Evolutionary conservation across 768 basidiomycete genomes (phyloP).

Genomic region (Floccularia luteovirens): DNA sequence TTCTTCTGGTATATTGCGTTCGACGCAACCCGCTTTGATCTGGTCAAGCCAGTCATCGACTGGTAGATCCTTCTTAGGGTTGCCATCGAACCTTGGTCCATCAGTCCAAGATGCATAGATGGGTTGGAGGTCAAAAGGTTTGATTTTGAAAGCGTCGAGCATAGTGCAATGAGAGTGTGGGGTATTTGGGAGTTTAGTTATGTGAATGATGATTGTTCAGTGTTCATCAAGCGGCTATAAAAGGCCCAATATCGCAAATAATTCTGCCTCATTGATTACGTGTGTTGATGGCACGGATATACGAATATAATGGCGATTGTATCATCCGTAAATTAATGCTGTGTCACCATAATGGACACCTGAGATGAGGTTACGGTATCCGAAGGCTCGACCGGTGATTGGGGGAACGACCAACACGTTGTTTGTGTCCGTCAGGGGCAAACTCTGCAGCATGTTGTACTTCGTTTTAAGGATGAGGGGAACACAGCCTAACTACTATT

Average conservation of each 20-base stretch:
- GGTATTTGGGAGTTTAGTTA: conserved; percentile 1
- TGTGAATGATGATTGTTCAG: not conserved
- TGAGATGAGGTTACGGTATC: conserved; percentile 4
- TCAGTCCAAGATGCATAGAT: conserved; percentile 58
- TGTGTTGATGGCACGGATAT: too few species aligned
- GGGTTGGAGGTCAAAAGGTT: conserved; percentile 68
- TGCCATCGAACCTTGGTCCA: conserved; percentile 60
- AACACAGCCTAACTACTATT: too few species aligned
- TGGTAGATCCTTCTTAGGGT: conserved; percentile 57
- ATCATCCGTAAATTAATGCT: too few species aligned
- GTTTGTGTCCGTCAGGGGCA: conserved; percentile 8
- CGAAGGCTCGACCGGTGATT: not conserved
- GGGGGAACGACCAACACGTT: conserved; percentile 9
- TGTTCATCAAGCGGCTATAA: not conserved
- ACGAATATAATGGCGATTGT: not conserved
- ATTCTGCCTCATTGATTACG: not conserved
- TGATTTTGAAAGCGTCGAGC: conserved; percentile 75
- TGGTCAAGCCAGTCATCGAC: conserved; percentile 70
- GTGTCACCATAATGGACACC: conserved; percentile 2
- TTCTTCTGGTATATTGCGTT: conserved; percentile 68
- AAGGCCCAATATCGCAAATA: not conserved
- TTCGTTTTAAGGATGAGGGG: too few species aligned
- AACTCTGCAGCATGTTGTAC: too few species aligned
- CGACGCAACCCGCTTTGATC: conserved; percentile 64
- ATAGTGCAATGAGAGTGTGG: conserved; percentile 21